Percentiles rank a stretch among this genome's conserved stretches.
Evolutionary conservation across 73 alveolate species (phyloP).

Genomic region (Paramecium sexaurelia): DNA sequence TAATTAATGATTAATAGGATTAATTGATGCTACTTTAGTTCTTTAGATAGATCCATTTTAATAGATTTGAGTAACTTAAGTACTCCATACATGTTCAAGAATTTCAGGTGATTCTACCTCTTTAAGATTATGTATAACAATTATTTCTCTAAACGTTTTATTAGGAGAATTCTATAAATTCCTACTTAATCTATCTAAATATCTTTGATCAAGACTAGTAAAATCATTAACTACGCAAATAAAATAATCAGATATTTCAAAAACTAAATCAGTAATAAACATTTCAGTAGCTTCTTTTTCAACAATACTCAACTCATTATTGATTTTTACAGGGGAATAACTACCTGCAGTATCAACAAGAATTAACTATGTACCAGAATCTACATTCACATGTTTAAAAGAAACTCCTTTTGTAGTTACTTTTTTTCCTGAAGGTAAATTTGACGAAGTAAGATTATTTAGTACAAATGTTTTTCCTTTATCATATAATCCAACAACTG

Average conservation of each 20-base stretch:
- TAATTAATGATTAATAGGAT: slow-evolving; percentile 28
- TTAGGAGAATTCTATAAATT: slow-evolving; percentile 55
- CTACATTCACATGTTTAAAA: slow-evolving; percentile 68
- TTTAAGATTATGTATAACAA: slow-evolving; percentile 70
- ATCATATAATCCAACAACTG: slow-evolving; percentile 72
- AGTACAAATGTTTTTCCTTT: slow-evolving; percentile 74
- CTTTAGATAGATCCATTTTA: slow-evolving; percentile 56
- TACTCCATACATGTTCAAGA: slow-evolving; percentile 65
- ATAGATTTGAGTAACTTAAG: slow-evolving; percentile 60
- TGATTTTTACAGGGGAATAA: slow-evolving; percentile 65
- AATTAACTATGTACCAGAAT: slow-evolving; percentile 64
- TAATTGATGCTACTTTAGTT: slow-evolving; percentile 64
- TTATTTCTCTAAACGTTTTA: slow-evolving; percentile 68
- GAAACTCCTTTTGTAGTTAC: slow-evolving; percentile 69
- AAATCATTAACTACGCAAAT: slow-evolving; percentile 73
- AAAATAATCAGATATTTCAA: slow-evolving; percentile 69
- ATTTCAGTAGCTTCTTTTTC: slow-evolving; percentile 71
- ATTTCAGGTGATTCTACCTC: slow-evolving; percentile 67
- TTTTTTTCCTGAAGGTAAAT: slow-evolving; percentile 71
- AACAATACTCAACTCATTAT: slow-evolving; percentile 51
- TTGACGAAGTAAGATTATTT: slow-evolving; percentile 53
- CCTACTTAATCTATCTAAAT: slow-evolving; percentile 65
- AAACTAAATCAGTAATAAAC: slow-evolving; percentile 60
- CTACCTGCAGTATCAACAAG: slow-evolving; percentile 75
- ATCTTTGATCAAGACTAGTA: slow-evolving; percentile 69